Conservation (phyloP, 2,329 filamentous ascomycete species). For the Aspergillus hiratsukae region DNA sequence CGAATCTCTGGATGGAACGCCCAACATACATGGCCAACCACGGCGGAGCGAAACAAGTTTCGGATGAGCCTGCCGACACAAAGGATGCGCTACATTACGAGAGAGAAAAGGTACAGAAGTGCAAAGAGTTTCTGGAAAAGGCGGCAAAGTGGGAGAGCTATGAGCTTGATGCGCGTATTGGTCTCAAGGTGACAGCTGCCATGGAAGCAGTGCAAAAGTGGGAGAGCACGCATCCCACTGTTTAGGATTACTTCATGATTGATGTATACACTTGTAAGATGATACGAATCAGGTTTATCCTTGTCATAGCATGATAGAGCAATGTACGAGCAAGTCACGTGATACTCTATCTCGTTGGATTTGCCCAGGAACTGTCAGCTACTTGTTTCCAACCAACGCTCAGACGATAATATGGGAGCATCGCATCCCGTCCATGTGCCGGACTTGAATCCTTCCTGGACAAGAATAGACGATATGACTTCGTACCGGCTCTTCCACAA, state of each 20-base stretch:
- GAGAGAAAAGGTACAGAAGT: constrained; percentile 45
- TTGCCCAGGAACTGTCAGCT: too few relatives aligned
- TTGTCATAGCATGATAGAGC: neutral
- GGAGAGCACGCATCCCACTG: constrained; percentile 28
- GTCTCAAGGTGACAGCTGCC: constrained; percentile 46
- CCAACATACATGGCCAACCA: constrained; percentile 36
- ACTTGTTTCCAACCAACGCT: neutral
- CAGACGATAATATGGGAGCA: too few relatives aligned
- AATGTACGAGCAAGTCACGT: neutral
- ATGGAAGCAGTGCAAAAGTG: constrained; percentile 43
- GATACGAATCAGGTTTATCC: neutral
- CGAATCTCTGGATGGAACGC: constrained; percentile 70
- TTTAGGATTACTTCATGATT: neutral
- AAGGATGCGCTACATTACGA: constrained; percentile 20
- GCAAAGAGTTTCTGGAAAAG: constrained; percentile 53
- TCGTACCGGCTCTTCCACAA: neutral
- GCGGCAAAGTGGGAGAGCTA: constrained; percentile 58
- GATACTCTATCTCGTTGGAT: too few relatives aligned
- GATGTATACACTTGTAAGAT: neutral
- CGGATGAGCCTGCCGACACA: neutral
- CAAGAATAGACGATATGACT: too few relatives aligned
- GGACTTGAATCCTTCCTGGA: too few relatives aligned
- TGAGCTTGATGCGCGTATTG: constrained; percentile 57
- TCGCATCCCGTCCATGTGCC: too few relatives aligned
- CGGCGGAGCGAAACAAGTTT: constrained; percentile 7